Base-by-base conservation (phyloP, 2,329 filamentous ascomycete genomes). In the Orbilia ellipsospora region DNA sequence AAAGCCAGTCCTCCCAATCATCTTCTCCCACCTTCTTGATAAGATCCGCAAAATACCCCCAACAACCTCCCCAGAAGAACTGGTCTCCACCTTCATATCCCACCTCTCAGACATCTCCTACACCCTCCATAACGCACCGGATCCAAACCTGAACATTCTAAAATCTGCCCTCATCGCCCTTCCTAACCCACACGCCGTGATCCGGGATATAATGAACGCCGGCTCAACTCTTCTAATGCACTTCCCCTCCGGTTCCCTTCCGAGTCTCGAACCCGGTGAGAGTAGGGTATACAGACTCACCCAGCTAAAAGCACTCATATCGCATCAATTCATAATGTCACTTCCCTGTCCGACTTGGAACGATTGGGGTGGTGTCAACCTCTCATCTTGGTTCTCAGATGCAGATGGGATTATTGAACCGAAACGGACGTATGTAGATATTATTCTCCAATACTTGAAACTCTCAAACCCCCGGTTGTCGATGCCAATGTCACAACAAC, bases 291-390 rank as follows among this genome's bases (percentile, higher is more conserved):
- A 74, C 18, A 63, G 63, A 0, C 48, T 10, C 13, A 23, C 40
- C 4, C 70, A 74, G 31, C 16, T 68, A 7, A 10, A 23, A 40
- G 50, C 64, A 1, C 44, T 76, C 13, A 23, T 70, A 1, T 50
- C 73, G 4, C 73, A 65, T 13, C 73, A 76, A 31, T 23, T 66
- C 44, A 45, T 76, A 5, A 20, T 61, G 23, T 66, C 73, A 13
- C 56, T 76, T 2, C 48, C 52, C 0, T 70, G 8, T 8, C 73
- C 73, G 1, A 40, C 56, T 52, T 76, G 65, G 65, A 76, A 76
- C 40, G 45, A 65, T 15, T 76, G 73, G 73, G 73, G 73, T 13
- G 66, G 73, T 15, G 73, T 76, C 28, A 70, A 65, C 26, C 66
- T 76, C n/a, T 45, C 44, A n/a, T 62, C 64, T 8, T 76, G 73